These are phyloP conservation scores for Mortierella alpina DNA, from an alignment of 192 early-diverging fungal genomes.

Conservation along the genomic window DNA sequence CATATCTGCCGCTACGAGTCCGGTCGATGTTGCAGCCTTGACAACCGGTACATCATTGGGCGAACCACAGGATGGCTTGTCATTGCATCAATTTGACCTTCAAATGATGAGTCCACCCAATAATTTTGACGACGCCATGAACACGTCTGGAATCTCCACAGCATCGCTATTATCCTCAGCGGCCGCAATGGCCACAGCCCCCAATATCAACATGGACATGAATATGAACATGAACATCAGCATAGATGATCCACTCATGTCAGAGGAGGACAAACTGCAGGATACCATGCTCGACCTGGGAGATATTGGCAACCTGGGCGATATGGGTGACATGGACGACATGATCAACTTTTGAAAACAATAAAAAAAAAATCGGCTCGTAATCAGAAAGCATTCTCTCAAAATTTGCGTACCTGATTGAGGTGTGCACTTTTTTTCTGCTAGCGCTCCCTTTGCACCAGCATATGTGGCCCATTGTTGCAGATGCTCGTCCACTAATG, in stretches of 20 bases:
- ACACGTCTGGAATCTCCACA: slow-evolving; percentile 8
- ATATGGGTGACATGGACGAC: slow-evolving; percentile 33
- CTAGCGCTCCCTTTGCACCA: too few relatives aligned
- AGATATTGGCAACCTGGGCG: slow-evolving; percentile 37
- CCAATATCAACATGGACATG: not conserved
- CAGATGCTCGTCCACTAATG: too few relatives aligned
- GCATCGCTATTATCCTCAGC: slow-evolving; percentile 16
- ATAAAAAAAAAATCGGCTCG: not conserved
- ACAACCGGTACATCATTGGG: not conserved
- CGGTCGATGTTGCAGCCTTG: not conserved
- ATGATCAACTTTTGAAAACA: slow-evolving; percentile 17
- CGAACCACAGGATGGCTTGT: not conserved
- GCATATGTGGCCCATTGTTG: too few relatives aligned
- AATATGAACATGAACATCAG: not conserved
- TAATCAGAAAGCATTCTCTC: too few relatives aligned
- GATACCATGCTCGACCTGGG: slow-evolving; percentile 44
- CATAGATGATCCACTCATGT: slow-evolving; percentile 9
- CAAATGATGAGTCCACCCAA: slow-evolving; percentile 34
- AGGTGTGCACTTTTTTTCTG: too few relatives aligned
- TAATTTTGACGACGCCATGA: slow-evolving; percentile 1
- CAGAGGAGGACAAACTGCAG: slow-evolving; percentile 23
- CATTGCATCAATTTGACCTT: slow-evolving; percentile 1
- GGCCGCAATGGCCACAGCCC: not conserved
- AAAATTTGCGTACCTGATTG: too few relatives aligned
- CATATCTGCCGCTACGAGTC: not conserved